These are phyloP conservation scores for Cyclotella atomus DNA, from an alignment of 108 stramenopile genomes.

Conservation along the genomic window DNA sequence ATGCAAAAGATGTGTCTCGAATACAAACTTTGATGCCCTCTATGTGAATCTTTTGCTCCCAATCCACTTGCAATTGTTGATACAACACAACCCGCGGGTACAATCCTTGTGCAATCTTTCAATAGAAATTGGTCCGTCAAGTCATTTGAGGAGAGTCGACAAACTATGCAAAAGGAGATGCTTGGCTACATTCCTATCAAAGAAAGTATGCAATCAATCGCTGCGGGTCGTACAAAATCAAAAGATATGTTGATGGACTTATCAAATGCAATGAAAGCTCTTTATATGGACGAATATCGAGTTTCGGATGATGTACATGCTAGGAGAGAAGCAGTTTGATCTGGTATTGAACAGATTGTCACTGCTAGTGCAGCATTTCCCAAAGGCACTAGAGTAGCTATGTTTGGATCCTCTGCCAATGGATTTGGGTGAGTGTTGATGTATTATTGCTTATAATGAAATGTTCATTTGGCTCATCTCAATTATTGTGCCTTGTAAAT, in stretches of 20 bases:
- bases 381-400: constrained; percentile 72
- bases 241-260: constrained; percentile 62
- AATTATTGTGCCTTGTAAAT: constrained; percentile 59
- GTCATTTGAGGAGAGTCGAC: constrained; percentile 54
- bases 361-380: constrained; percentile 73
- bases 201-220: constrained; percentile 45
- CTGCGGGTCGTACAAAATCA: constrained; percentile 14
- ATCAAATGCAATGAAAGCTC: constrained; percentile 64
- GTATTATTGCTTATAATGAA: constrained; percentile 76
- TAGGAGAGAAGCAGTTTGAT: constrained; percentile 71
- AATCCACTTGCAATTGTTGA: constrained; percentile 38
- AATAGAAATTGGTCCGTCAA: constrained; percentile 52
- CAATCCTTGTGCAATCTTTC: constrained; percentile 55
- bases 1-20: constrained; percentile 71
- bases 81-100: constrained; percentile 74
- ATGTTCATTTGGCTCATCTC: constrained; percentile 47
- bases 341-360: constrained; percentile 62
- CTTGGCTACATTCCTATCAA: constrained; percentile 77
- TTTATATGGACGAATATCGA: constrained; percentile 38
- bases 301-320: constrained; percentile 62
- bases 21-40: constrained; percentile 83
- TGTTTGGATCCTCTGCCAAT: constrained; percentile 91
- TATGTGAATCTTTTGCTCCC: constrained; percentile 80
- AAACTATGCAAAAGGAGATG: constrained; percentile 66
- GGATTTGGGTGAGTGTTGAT: constrained; percentile 79